These are phyloP conservation scores for Polyporus tsugae DNA, from an alignment of 1,284 basidiomycete genomes.

Conservation along the genomic window DNA sequence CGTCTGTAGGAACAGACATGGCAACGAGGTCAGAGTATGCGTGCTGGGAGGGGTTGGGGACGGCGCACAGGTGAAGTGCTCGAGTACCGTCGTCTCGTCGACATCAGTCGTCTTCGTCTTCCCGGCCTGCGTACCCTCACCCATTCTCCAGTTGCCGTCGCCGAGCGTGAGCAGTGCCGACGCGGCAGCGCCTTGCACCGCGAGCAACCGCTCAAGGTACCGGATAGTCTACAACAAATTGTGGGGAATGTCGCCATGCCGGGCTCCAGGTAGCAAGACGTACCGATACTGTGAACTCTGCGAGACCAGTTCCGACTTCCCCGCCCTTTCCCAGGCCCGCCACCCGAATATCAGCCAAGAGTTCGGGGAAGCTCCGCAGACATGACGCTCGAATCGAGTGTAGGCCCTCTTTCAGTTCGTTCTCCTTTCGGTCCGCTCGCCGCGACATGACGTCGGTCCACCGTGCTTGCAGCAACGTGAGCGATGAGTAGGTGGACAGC, in stretches of 20 bases:
- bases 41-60: neutral
- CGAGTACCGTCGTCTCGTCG: conserved; percentile 67
- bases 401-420: conserved; percentile 75
- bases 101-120: conserved; percentile 58
- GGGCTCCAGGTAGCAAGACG: conserved; percentile 29
- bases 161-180: conserved; percentile 73
- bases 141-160: conserved; percentile 90
- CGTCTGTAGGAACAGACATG: conserved; percentile 52
- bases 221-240: conserved; percentile 59
- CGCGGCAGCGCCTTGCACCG: conserved; percentile 70
- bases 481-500: conserved; percentile 67
- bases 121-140: conserved; percentile 73
- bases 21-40: conserved; percentile 4
- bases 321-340: conserved; percentile 58
- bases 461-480: conserved; percentile 59
- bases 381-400: conserved; percentile 71
- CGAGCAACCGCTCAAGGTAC: conserved; percentile 73
- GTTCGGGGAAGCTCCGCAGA: conserved; percentile 82
- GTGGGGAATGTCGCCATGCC: neutral
- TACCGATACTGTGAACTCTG: conserved; percentile 70
- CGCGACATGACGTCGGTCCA: conserved; percentile 74
- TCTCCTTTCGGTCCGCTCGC: conserved; percentile 57
- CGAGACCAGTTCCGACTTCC: conserved; percentile 64
- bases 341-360: conserved; percentile 76
- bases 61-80: conserved; percentile 76